Percentiles rank a stretch among this genome's conserved stretches.
Evolutionary conservation across 495 filamentous ascomycete genomes (phyloP).

Genomic region (Aspergillus cavernicola): DNA sequence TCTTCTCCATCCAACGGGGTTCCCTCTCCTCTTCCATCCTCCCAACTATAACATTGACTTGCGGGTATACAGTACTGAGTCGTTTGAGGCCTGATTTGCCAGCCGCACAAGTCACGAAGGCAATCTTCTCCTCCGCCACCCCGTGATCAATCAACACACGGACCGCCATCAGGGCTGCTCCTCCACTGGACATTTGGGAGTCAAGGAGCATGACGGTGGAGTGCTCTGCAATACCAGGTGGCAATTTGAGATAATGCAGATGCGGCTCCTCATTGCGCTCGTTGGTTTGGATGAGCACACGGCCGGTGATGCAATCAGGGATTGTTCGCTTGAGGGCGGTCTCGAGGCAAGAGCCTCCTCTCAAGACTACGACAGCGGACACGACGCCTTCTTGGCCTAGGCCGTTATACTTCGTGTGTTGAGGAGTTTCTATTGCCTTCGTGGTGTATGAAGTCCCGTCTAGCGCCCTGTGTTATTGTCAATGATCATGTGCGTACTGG

Average conservation of each 20-base stretch:
- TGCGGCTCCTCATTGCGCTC: slow-evolving; percentile 82
- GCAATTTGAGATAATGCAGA: slow-evolving; percentile 80
- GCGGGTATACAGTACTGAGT: slow-evolving; percentile 80
- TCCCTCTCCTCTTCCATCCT: slow-evolving; percentile 72
- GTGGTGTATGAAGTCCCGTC: slow-evolving; percentile 65
- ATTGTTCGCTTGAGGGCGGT: slow-evolving; percentile 83
- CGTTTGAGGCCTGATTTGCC: slow-evolving; percentile 78
- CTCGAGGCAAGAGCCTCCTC: slow-evolving; percentile 83
- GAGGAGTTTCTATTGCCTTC: slow-evolving; percentile 62
- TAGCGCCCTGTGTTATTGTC: slow-evolving; percentile 52
- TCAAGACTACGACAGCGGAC: slow-evolving; percentile 82
- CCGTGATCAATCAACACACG: slow-evolving; percentile 91
- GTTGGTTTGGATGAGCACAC: slow-evolving; percentile 87
- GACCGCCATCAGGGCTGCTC: slow-evolving; percentile 94
- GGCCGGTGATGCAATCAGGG: slow-evolving; percentile 85
- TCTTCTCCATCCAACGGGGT: slow-evolving; percentile 76
- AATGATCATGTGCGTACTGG: background rate
- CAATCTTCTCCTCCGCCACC: slow-evolving; percentile 77
- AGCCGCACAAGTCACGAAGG: slow-evolving; percentile 83
- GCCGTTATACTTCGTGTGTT: slow-evolving; percentile 62
- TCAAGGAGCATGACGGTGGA: slow-evolving; percentile 82
- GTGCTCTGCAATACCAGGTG: slow-evolving; percentile 64
- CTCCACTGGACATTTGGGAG: slow-evolving; percentile 89
- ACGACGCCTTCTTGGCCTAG: slow-evolving; percentile 62
- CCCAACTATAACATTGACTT: slow-evolving; percentile 77